Base-by-base conservation (phyloP, 495 filamentous ascomycete species). In the Clohesyomyces aquaticus region DNA sequence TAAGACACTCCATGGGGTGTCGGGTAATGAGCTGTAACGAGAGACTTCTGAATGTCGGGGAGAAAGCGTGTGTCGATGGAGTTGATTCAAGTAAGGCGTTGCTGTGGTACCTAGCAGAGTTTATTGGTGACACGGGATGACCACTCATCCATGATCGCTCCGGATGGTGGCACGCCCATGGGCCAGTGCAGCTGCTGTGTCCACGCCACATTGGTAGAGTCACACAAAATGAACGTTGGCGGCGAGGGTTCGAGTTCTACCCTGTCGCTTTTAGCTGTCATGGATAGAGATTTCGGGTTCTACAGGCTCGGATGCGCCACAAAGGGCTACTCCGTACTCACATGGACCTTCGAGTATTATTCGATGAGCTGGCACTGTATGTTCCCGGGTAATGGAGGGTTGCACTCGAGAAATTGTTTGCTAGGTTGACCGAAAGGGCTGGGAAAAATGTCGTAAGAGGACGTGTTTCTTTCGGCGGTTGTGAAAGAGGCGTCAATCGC, bases 271-370 rank as follows among this genome's bases (percentile, higher is more conserved):
- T 73, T 59, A 71, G 65, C 65, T 65, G 61, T 70, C 63, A 70
- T 70, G 67, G 63, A 70, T 57, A 29, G 49, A 35, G 53, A 59
- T 55, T 48, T 64, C 47, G 51, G 46, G 54, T 70, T 74, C 63
- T 67, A 67, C 65, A 65, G 27, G 59, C 55, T 56, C 58, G 45
- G 51, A 66, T 61, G 51, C 53, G 62, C 65, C 63, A 63, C 59
- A n/a, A 61, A 66, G 61, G 61, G 71, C 54, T 63, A 75, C 74
- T n/a, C n/a, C n/a, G n/a, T n/a, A n/a, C n/a, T 38, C 72, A 76
- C 74, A 72, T 68, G 28, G 71, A 59, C 41, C 72, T 50, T 59
- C 65, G 59, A 62, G 41, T n/a, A n/a, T n/a, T n/a, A n/a, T n/a
- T 70, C 50, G 59, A 48, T 50, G 51, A 58, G 67, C 68, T 71